Evolutionary conservation across 257 asterid genomes (phyloP).

Genomic region (Solanum pimpinellifolium): DNA sequence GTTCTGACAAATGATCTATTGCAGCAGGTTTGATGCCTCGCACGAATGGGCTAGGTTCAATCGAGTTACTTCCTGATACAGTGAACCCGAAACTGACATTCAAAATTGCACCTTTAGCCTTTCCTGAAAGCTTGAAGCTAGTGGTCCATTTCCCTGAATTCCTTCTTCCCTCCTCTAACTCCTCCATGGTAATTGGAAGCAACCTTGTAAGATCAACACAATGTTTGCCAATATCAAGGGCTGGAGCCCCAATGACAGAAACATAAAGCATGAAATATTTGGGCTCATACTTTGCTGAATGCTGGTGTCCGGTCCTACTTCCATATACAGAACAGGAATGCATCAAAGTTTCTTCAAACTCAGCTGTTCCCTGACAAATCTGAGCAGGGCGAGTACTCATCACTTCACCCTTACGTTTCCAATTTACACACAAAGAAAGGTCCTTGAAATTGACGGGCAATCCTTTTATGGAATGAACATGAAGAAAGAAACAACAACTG

Average conservation of each 20-base stretch:
- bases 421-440: constrained; percentile 45
- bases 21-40: constrained; percentile 13
- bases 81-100: constrained; percentile 84
- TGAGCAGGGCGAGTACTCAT: constrained; percentile 45
- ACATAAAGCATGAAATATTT: constrained; percentile 47
- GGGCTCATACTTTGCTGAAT: constrained; percentile 57
- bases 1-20: constrained; percentile 13
- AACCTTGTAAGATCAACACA: constrained; percentile 83
- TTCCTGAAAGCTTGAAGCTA: constrained; percentile 70
- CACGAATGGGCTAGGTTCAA: constrained; percentile 30
- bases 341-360: constrained; percentile 76
- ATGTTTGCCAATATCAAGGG: constrained; percentile 59
- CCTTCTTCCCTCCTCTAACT: constrained; percentile 50
- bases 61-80: constrained; percentile 30
- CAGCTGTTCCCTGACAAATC: constrained; percentile 45
- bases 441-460: constrained; percentile 51
- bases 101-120: constrained; percentile 65
- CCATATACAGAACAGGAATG: constrained; percentile 47
- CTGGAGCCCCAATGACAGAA: constrained; percentile 51
- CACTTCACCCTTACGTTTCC: constrained; percentile 51
- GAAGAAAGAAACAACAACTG: constrained; percentile 71
- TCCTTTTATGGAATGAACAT: constrained; percentile 64
- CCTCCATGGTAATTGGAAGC: constrained; percentile 77
- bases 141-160: constrained; percentile 81
- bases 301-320: constrained; percentile 41